Conservation (phyloP, 495 filamentous ascomycete genomes). For the Penicillium manginii region DNA sequence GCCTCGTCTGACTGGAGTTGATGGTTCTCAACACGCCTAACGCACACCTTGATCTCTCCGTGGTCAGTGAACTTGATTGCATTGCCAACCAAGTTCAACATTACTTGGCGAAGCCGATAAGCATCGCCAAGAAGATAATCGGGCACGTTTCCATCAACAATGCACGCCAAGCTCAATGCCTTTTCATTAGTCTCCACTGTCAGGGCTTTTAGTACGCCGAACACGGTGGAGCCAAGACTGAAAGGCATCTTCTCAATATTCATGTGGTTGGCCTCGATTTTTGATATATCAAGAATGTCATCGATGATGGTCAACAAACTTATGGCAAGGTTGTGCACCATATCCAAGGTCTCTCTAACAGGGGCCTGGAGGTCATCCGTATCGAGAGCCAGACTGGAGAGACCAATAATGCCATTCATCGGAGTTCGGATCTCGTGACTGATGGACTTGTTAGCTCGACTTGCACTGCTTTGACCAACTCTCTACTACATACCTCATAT, state of each 20-base stretch:
- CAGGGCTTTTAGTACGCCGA: conserved; percentile 63
- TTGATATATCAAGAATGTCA: conserved; percentile 84
- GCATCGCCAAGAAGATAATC: conserved; percentile 66
- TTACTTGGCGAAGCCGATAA: conserved; percentile 74
- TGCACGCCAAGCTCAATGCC: conserved; percentile 55
- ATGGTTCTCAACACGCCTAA: conserved; percentile 56
- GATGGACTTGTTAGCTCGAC: conserved; percentile 1
- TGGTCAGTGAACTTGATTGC: conserved; percentile 82
- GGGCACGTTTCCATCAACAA: conserved; percentile 52
- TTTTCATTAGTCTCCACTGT: conserved; percentile 90
- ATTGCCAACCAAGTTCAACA: conserved; percentile 81
- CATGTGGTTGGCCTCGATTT: conserved; percentile 77
- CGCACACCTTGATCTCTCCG: conserved; percentile 63
- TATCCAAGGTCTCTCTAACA: conserved; percentile 87
- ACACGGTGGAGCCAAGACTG: conserved; percentile 54
- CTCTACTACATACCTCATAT: conserved; percentile 65
- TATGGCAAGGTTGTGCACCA: conserved; percentile 86
- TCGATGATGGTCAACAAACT: conserved; percentile 81
- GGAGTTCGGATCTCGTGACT: conserved; percentile 82
- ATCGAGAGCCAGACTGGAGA: conserved; percentile 76
- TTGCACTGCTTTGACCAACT: neutral
- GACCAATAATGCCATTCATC: conserved; percentile 69
- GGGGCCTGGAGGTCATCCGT: conserved; percentile 71
- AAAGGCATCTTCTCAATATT: conserved; percentile 74
- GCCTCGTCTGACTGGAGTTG: conserved; percentile 50